Evolutionary conservation across 106 monocot genomes (phyloP).

Genomic region (Acorus gramineus): DNA sequence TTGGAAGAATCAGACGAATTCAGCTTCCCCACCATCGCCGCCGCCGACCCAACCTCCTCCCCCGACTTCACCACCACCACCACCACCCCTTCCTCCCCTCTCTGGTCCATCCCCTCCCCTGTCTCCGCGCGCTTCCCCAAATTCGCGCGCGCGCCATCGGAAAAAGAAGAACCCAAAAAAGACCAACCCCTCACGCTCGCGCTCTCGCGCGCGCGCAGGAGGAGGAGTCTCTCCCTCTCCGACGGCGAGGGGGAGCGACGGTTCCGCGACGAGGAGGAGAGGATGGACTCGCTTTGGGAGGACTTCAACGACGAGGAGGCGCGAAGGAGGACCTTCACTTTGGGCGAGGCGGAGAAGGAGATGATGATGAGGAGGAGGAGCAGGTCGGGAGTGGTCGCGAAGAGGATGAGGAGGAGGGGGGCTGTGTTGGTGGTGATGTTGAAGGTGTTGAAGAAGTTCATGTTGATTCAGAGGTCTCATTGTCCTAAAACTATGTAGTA

Average conservation of each 20-base stretch:
- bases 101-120: constrained; percentile 18
- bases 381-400: background rate
- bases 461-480: constrained; percentile 22
- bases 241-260: background rate
- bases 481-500: constrained; percentile 1
- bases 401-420: constrained; percentile 5
- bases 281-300: constrained; percentile 60
- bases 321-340: background rate
- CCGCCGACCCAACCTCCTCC: constrained; percentile 14
- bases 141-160: no score
- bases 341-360: background rate
- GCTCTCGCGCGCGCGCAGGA: no score
- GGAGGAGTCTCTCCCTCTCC: background rate
- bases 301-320: constrained; percentile 46
- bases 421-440: constrained; percentile 28
- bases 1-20: constrained; percentile 24
- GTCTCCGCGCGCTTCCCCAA: background rate
- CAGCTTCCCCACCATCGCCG: constrained; percentile 30
- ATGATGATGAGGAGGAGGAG: background rate
- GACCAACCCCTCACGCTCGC: no score
- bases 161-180: no score
- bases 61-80: constrained; percentile 15
- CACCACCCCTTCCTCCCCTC: constrained; percentile 4
- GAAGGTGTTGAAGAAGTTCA: constrained; percentile 49
- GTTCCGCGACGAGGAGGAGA: constrained; percentile 15